A percentile compares a stretch with the other conserved stretches of the same genome.
These are phyloP conservation scores for Sphagnum magellanicum DNA, from an alignment of 228 moss, liverwort and hornwort genomes.

Conservation along the genomic window DNA sequence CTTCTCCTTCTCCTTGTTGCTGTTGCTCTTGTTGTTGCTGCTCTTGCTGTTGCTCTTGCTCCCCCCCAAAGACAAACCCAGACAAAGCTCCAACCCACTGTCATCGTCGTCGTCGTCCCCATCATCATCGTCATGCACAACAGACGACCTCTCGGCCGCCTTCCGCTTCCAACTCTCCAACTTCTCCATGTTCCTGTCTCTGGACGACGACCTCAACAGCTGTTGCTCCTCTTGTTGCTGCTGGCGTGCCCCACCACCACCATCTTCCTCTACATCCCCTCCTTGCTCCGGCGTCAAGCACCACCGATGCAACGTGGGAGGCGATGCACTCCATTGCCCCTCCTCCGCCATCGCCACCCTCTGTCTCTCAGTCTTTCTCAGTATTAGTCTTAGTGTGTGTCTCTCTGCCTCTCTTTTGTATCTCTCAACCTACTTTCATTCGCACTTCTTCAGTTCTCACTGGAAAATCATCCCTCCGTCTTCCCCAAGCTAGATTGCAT, in stretches of 20 bases:
- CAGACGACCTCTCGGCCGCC: too few species aligned
- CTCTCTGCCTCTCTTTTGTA: too few species aligned
- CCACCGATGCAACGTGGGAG: conserved; percentile 58
- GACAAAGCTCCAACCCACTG: conserved; percentile 67
- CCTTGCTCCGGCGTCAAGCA: conserved; percentile 43
- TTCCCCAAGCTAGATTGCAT: too few species aligned
- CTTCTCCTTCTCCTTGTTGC: conserved; percentile 26
- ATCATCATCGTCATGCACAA: too few species aligned
- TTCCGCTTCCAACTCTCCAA: conserved; percentile 5
- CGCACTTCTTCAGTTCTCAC: too few species aligned
- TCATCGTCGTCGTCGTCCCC: conserved; percentile 38
- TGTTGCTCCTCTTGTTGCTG: conserved; percentile 3
- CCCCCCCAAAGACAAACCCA: conserved; percentile 70
- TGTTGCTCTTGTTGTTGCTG: too few species aligned
- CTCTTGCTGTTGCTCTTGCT: conserved; percentile 39
- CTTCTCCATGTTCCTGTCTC: conserved; percentile 10
- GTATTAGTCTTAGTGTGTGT: too few species aligned
- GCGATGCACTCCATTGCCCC: conserved; percentile 31
- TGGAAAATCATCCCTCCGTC: too few species aligned
- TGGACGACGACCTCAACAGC: conserved; percentile 3
- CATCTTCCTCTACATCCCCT: conserved; percentile 1
- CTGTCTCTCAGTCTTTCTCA: too few species aligned
- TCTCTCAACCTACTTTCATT: too few species aligned
- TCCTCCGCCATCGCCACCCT: neutral
- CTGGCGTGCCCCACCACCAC: too few species aligned